Percentiles rank a stretch among this genome's conserved stretches.
These are phyloP conservation scores for Diatrype stigma DNA, from an alignment of 2,329 filamentous ascomycete species.

Conservation along the genomic window DNA sequence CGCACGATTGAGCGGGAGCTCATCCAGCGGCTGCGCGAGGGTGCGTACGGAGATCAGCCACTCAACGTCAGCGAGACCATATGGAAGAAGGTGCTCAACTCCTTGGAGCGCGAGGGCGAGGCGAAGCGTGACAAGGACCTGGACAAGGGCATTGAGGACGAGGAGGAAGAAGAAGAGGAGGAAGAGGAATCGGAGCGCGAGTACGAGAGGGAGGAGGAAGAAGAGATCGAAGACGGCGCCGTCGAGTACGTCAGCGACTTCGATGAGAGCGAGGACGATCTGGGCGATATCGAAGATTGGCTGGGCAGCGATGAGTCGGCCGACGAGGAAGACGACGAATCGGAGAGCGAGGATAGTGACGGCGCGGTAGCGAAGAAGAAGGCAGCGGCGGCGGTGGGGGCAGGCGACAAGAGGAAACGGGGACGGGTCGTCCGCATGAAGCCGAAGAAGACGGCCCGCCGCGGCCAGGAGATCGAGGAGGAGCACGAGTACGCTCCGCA, in stretches of 20 bases:
- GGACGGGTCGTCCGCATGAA: conserved; percentile 34
- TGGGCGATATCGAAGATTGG: conserved; percentile 88
- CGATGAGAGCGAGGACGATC: conserved; percentile 76
- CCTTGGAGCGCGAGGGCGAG: conserved; percentile 82
- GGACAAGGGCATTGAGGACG: conserved; percentile 79
- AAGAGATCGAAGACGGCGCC: conserved; percentile 55
- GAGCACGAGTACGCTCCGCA: conserved; percentile 57
- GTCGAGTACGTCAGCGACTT: conserved; percentile 94
- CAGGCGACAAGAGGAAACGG: conserved; percentile 45
- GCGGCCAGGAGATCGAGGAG: conserved; percentile 72
- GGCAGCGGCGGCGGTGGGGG: conserved; percentile 32
- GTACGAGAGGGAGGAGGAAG: conserved; percentile 65
- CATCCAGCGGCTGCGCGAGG: conserved; percentile 83
- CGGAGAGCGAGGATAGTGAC: conserved; percentile 53
- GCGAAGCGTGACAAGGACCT: conserved; percentile 80
- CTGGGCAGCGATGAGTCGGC: conserved; percentile 66
- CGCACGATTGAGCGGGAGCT: conserved; percentile 92
- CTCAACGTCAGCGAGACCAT: conserved; percentile 92
- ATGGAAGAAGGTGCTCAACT: conserved; percentile 94
- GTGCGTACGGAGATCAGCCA: conserved; percentile 90
- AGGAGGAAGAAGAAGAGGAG: conserved; percentile 68
- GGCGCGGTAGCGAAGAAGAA: conserved; percentile 50
- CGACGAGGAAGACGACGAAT: conserved; percentile 55
- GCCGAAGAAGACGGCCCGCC: conserved; percentile 53
- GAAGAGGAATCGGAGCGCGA: conserved; percentile 55